Evolutionary conservation across 352 stramenopile species (phyloP), one percentile per base, ranked within the genome.

Genomic region (Elongisporangium prolatum): DNA sequence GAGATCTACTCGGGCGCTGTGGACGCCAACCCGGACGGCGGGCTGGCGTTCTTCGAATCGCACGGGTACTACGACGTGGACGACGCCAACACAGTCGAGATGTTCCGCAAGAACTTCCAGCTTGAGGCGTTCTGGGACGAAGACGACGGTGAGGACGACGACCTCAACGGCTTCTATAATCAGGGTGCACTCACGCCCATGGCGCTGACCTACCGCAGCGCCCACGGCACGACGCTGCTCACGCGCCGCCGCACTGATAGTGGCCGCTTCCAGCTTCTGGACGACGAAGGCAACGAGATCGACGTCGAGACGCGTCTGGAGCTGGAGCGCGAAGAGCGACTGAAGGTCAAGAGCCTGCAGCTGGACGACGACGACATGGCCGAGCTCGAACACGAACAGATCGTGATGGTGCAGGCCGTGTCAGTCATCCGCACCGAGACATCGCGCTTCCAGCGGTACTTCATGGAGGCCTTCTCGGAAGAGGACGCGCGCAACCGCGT

Each of bases 1-100:
- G 75, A 78, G 18, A 79, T 91, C 7, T 91, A 91, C 60, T 65
- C 72, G 11, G 79, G 77, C 24, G 50, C 61, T 24, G 74, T 67
- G 17, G 75, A 86, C 48, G 50, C 50, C n/a, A 25, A 61, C 44
- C 24, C 24, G 24, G 24, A 34, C 24, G 79, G 88, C 38, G 84
- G 84, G 1, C 59, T 91, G 28, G 69, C 67, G 59, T 93, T 93
- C 68, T 93, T 93, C 57, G 74, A 90, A 66, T 84, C 77, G 17
- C 77, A 90, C 47, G 84, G 84, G 13, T 93, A 93, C 68, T 93
- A 90, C 57, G 84, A 93, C 71, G 69, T 89, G 34, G 74, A 61
- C 16, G 84, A 93, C n/a, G 80, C 77, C 53, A 93, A 93, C 61
- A 93, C 84, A 1, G 76, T 93, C 13, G 74, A 76, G 50, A 88